A percentile compares a stretch with the other conserved stretches of the same genome.
Evolutionary conservation across 2,329 filamentous ascomycete genomes (phyloP).

Genomic region (Penicillium sp.): DNA sequence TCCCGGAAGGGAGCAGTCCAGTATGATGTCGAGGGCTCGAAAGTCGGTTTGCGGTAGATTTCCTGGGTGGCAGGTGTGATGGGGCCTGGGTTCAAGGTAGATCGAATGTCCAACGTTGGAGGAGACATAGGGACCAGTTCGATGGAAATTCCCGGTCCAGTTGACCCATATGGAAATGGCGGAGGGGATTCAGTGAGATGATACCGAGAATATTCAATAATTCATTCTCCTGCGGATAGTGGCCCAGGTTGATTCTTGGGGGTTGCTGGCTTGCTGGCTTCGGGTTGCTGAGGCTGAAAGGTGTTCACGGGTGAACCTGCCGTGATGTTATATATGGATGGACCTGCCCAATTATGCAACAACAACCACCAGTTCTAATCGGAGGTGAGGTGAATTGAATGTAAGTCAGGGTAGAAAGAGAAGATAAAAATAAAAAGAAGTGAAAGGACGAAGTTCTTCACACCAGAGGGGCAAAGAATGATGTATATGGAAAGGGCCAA

Average conservation of each 20-base stretch:
- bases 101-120: slow-evolving; percentile 31
- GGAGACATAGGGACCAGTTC: slow-evolving; percentile 38
- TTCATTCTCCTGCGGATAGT: slow-evolving; percentile 8
- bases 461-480: slow-evolving; percentile 24
- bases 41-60: slow-evolving; percentile 19
- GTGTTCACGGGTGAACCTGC: not conserved
- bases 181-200: not conserved
- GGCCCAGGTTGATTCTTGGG: not conserved
- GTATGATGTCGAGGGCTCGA: slow-evolving; percentile 24
- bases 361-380: not conserved
- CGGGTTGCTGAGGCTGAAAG: not conserved
- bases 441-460: slow-evolving; percentile 1
- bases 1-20: slow-evolving; percentile 45
- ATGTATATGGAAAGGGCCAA: slow-evolving; percentile 31
- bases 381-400: not conserved
- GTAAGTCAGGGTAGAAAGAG: slow-evolving; percentile 2
- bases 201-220: slow-evolving; percentile 15
- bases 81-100: slow-evolving; percentile 32
- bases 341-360: slow-evolving; percentile 16
- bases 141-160: slow-evolving; percentile 11
- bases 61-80: slow-evolving; percentile 31
- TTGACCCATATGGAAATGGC: slow-evolving; percentile 20
- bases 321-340: not conserved
- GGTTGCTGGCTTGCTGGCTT: not conserved
- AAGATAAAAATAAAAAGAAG: slow-evolving; percentile 16